These are phyloP conservation scores for Apiotrichum mycotoxinovorans DNA, from an alignment of 1,284 basidiomycete species.

Conservation along the genomic window DNA sequence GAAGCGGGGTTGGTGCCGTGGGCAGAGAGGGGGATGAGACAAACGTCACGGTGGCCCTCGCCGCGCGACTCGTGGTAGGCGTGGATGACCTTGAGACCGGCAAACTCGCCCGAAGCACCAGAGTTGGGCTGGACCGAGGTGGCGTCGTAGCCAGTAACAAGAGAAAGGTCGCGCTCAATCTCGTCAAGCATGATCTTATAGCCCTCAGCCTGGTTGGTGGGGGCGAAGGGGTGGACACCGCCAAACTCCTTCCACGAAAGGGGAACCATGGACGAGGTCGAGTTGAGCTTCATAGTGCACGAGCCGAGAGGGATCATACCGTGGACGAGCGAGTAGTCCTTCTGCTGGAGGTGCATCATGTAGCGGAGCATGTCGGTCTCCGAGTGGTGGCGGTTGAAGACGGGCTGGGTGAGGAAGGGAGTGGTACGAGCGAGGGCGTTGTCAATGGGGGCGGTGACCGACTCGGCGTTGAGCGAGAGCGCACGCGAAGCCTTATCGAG, in stretches of 20 bases:
- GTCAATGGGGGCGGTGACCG: slow-evolving; percentile 51
- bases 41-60: slow-evolving; percentile 81
- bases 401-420: slow-evolving; percentile 74
- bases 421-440: slow-evolving; percentile 65
- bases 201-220: slow-evolving; percentile 82
- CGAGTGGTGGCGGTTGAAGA: slow-evolving; percentile 93
- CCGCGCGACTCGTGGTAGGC: slow-evolving; percentile 89
- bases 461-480: slow-evolving; percentile 32
- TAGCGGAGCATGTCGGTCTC: slow-evolving; percentile 98
- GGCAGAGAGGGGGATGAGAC: slow-evolving; percentile 90
- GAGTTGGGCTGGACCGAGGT: slow-evolving; percentile 97
- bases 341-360: slow-evolving; percentile 87
- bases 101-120: slow-evolving; percentile 92
- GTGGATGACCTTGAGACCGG: slow-evolving; percentile 86
- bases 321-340: slow-evolving; percentile 92
- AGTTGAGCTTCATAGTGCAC: slow-evolving; percentile 96
- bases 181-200: slow-evolving; percentile 85
- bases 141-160: slow-evolving; percentile 90
- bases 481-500: slow-evolving; percentile 46
- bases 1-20: slow-evolving; percentile 96
- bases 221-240: slow-evolving; percentile 87
- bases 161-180: slow-evolving; percentile 84
- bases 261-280: slow-evolving; percentile 93
- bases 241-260: slow-evolving; percentile 91
- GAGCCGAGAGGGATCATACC: slow-evolving; percentile 97